Percentiles rank a stretch among this genome's conserved stretches.
phyloP scores from a whole-genome alignment of 371 early-diverging fungal species.

The Mortierella sp. region DNA sequence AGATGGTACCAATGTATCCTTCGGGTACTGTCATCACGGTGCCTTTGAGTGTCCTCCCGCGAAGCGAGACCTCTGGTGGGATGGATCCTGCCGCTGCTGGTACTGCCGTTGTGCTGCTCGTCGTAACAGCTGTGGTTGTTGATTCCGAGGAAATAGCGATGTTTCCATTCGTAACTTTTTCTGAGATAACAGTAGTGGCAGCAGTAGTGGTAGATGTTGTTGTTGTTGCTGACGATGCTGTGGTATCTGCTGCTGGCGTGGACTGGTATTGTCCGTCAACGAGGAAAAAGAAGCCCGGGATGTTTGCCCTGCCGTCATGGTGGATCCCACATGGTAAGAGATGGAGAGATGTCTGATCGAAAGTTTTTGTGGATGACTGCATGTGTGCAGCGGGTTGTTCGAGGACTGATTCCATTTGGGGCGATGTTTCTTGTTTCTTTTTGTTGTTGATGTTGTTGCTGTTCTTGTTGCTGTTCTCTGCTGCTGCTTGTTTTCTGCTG shows the following conservation, averaged over 20 bases:
- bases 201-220: background rate
- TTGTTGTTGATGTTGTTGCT: background rate
- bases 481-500: no score
- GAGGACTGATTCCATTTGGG: slow-evolving; percentile 49
- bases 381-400: slow-evolving; percentile 38
- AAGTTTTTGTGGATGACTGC: slow-evolving; percentile 1
- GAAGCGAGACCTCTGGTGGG: slow-evolving; percentile 41
- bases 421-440: slow-evolving; percentile 15
- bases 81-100: background rate
- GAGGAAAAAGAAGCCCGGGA: slow-evolving; percentile 45
- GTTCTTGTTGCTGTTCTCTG: background rate
- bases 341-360: slow-evolving; percentile 42
- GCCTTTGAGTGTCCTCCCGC: slow-evolving; percentile 54
- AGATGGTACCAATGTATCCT: slow-evolving; percentile 44
- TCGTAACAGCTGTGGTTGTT: slow-evolving; percentile 2
- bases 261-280: slow-evolving; percentile 44
- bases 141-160: background rate
- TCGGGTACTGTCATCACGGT: slow-evolving; percentile 33
- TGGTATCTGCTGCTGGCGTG: background rate
- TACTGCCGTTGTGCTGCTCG: background rate
- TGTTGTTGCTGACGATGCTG: background rate
- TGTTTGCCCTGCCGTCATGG: slow-evolving; percentile 54
- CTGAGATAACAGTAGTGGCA: background rate
- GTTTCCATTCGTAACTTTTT: background rate
- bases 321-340: slow-evolving; percentile 56